Conservation (phyloP, 306 rosid species). For the Benincasa hispida region DNA sequence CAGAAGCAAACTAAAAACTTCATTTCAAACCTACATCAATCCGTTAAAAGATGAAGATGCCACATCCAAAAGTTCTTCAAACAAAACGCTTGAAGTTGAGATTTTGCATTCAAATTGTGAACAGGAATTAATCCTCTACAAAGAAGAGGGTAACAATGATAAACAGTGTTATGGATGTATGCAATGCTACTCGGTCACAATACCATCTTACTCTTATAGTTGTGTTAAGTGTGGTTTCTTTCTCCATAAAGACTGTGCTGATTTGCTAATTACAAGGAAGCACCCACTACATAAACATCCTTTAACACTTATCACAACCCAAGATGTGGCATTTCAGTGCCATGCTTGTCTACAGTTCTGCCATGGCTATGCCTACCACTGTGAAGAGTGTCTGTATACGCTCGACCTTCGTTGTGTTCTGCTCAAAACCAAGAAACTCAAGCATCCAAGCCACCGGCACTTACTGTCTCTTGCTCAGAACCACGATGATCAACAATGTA, state of each 20-base stretch:
- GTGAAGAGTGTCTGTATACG: background rate
- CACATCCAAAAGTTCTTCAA: background rate
- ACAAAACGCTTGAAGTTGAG: background rate
- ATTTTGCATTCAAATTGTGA: background rate
- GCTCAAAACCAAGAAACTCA: background rate
- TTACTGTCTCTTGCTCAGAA: background rate
- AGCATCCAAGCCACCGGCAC: background rate
- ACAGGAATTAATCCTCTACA: background rate
- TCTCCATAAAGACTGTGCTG: background rate
- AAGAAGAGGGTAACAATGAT: background rate
- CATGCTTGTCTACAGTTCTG: background rate
- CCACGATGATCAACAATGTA: background rate
- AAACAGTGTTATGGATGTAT: background rate
- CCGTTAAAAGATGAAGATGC: background rate
- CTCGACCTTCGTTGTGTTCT: background rate
- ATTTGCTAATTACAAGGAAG: background rate
- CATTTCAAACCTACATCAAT: background rate
- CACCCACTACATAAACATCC: background rate
- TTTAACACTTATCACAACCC: background rate
- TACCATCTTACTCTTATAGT: background rate
- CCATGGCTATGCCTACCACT: conserved; percentile 1
- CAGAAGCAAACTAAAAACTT: background rate
- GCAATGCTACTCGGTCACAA: background rate
- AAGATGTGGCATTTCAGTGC: background rate
- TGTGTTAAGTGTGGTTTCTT: background rate